These are phyloP conservation scores for Biscogniauxia marginata DNA, from an alignment of 2,329 filamentous ascomycete genomes.

Conservation along the genomic window DNA sequence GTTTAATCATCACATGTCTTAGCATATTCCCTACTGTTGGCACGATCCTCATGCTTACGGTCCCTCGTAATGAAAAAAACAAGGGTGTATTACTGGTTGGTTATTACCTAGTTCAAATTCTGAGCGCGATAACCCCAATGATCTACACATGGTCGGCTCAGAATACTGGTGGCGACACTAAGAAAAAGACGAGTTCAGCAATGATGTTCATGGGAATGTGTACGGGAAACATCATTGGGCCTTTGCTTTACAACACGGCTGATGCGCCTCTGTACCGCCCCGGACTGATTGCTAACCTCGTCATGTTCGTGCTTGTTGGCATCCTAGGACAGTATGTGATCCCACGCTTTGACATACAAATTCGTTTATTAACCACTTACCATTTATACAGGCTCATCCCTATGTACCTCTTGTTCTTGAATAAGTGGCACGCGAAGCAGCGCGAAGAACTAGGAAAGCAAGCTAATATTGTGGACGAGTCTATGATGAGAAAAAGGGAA, in stretches of 20 bases:
- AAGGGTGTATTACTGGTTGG: slow-evolving; percentile 50
- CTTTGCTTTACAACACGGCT: slow-evolving; percentile 57
- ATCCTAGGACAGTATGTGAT: slow-evolving; percentile 38
- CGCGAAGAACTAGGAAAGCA: slow-evolving; percentile 51
- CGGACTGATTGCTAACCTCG: slow-evolving; percentile 58
- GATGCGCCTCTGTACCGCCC: slow-evolving; percentile 58
- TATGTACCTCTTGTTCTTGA: slow-evolving; percentile 45
- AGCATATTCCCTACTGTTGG: slow-evolving; percentile 40
- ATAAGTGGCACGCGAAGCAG: slow-evolving; percentile 44
- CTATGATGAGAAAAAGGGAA: slow-evolving; percentile 34
- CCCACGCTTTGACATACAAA: too few species aligned
- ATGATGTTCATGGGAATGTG: slow-evolving; percentile 61
- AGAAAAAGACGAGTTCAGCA: slow-evolving; percentile 62
- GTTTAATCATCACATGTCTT: slow-evolving; percentile 40
- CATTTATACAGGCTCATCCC: slow-evolving; percentile 28
- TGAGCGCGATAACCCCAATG: slow-evolving; percentile 48
- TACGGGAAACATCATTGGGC: slow-evolving; percentile 64
- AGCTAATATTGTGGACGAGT: slow-evolving; percentile 47
- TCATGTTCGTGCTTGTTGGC: slow-evolving; percentile 57
- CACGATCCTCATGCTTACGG: slow-evolving; percentile 47
- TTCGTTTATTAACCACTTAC: slow-evolving; percentile 29
- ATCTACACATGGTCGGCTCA: slow-evolving; percentile 57
- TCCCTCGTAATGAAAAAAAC: slow-evolving; percentile 39
- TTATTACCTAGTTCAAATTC: slow-evolving; percentile 45
- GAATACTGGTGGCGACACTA: slow-evolving; percentile 65